Base-by-base conservation (phyloP, 768 basidiomycete species). In the Tylopilus plumbeoviolaceoides region DNA sequence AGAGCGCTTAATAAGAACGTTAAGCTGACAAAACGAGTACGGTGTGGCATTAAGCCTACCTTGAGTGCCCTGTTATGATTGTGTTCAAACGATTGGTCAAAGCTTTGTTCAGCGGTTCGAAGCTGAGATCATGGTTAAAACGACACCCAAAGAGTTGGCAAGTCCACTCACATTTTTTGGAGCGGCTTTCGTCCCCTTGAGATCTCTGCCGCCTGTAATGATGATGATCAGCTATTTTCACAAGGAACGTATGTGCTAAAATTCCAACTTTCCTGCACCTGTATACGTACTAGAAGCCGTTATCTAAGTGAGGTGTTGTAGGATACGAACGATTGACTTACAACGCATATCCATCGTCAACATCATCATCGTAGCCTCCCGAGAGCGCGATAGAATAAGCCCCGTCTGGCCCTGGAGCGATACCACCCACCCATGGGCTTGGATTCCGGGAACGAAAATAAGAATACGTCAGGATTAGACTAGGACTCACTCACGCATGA, bases 311-410 rank as follows among this genome's bases (percentile, higher is more conserved):
- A 25, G 23, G 5, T 23, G 17, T 3, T 42, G 23, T 44, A 50
- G 18, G 15, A 14, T 23, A 30, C 8, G 42, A 38, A 9, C 4
- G 44, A 21, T 25, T 8, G 28, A 81, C 89, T 70, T 62, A 91
- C 89, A 92, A 92, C 12, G 78, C 87, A 56, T 91, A 85, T 49
- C 90, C 90, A 15, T 83, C 66, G 56, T 93, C 90, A 17, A 92
- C 79, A 59, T 92, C 91, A 50, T 92, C 91, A 30, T 89, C 86
- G 52, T 93, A 93, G 2, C 90, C 93, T 11, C 94, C 94, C 38
- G 89, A 92, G 4, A 95, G 78, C 3, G 88, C 92, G 14, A 97
- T 80, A 40, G 89, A 92, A 58, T 87, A 89, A 2, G 90, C 88
- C 2, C 94, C 93, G 6, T 84, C 55, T 0, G 71, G 71, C 3